Percentiles rank a stretch among this genome's conserved stretches.
Evolutionary conservation across 441 rosid genomes (phyloP).

Genomic region (Capsella rubella): DNA sequence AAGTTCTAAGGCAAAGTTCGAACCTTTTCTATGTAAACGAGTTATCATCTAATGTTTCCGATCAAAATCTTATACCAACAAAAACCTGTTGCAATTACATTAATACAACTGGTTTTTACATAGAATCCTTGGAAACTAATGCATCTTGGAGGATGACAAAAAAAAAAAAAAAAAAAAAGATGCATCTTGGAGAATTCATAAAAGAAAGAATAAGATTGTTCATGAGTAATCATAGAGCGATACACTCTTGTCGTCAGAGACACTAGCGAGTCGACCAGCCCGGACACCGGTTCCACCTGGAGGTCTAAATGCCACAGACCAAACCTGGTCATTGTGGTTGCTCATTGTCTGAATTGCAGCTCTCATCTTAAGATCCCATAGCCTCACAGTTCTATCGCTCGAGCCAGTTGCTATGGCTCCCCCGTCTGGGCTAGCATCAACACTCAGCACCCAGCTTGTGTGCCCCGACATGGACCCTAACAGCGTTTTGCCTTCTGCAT

Average conservation of each 20-base stretch:
- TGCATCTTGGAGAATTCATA: constrained; percentile 23
- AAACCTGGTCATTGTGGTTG: constrained; percentile 86
- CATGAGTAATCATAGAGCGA: constrained; percentile 88
- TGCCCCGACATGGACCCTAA: constrained; percentile 89
- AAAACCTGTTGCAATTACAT: constrained; percentile 37
- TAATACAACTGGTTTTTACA: constrained; percentile 38
- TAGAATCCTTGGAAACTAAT: constrained; percentile 14
- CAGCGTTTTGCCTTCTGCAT: constrained; percentile 81
- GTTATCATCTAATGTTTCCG: not conserved
- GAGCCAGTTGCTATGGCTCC: constrained; percentile 87
- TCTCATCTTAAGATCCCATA: constrained; percentile 93
- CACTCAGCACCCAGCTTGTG: constrained; percentile 89
- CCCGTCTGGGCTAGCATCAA: constrained; percentile 93
- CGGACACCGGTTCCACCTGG: constrained; percentile 58
- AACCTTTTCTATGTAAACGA: not conserved
- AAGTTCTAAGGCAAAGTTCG: constrained; percentile 29
- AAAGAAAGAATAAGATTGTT: constrained; percentile 26
- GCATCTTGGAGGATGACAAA: constrained; percentile 17
- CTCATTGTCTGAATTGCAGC: constrained; percentile 92
- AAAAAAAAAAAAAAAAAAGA: too few species aligned
- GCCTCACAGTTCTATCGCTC: constrained; percentile 85
- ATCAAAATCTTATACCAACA: constrained; percentile 11
- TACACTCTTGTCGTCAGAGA: constrained; percentile 94
- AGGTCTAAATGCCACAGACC: constrained; percentile 85
- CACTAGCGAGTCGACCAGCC: constrained; percentile 81